Percentiles rank a stretch among this genome's conserved stretches.
Conservation (phyloP, 768 basidiomycete species). For the Pleurotus sapidus region DNA sequence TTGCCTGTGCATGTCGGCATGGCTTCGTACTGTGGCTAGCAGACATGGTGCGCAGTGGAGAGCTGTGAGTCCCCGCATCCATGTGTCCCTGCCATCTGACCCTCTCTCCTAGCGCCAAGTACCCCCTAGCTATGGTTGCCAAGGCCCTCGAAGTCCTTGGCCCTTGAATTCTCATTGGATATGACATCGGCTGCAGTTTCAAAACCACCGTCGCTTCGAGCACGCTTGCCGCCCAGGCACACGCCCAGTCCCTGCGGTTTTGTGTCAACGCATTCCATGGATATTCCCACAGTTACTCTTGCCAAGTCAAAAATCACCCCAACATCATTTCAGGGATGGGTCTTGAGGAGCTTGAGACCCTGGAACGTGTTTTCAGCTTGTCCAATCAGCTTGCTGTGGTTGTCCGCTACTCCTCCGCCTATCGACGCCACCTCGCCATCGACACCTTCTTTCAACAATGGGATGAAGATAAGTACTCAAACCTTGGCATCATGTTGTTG, state of each 20-base stretch:
- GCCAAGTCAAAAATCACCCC: constrained; percentile 21
- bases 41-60: constrained; percentile 10
- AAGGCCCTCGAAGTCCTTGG: constrained; percentile 19
- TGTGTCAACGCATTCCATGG: constrained; percentile 15
- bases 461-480: too few relatives aligned
- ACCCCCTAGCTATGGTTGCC: constrained; percentile 20
- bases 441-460: too few relatives aligned
- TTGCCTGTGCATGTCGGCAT: neutral
- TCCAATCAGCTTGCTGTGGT: too few relatives aligned
- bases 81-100: neutral
- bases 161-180: constrained; percentile 17
- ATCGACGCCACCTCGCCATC: too few relatives aligned
- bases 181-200: constrained; percentile 28
- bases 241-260: constrained; percentile 16
- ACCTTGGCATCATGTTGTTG: too few relatives aligned
- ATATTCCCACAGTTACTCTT: constrained; percentile 25
- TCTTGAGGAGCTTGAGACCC: too few relatives aligned
- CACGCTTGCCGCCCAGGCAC: constrained; percentile 13
- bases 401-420: too few relatives aligned
- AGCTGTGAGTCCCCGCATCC: constrained; percentile 8
- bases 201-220: constrained; percentile 18
- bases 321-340: too few relatives aligned
- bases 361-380: too few relatives aligned
- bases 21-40: constrained; percentile 4
- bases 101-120: constrained; percentile 19